Evolutionary conservation across 2,329 filamentous ascomycete species (phyloP).

Genomic region (Epichloe scottii): DNA sequence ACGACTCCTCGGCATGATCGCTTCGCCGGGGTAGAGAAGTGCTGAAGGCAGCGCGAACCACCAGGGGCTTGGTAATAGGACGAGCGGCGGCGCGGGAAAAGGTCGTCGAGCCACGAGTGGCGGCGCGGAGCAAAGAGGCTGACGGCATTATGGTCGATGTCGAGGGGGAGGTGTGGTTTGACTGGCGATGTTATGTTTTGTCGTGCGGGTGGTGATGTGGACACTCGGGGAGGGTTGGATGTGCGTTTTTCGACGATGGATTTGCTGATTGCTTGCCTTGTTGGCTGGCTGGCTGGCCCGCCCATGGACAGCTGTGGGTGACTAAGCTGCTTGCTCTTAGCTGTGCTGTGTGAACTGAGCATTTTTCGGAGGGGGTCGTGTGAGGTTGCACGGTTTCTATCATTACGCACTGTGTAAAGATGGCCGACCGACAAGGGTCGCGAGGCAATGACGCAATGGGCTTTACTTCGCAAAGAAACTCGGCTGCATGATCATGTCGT

Average conservation of each 20-base stretch:
- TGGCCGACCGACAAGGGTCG: too few relatives aligned
- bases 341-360: constrained; percentile 15
- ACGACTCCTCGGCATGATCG: constrained; percentile 85
- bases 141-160: constrained; percentile 44
- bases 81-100: constrained; percentile 52
- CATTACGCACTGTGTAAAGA: too few relatives aligned
- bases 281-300: constrained; percentile 14
- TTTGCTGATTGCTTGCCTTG: constrained; percentile 12
- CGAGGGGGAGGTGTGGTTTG: constrained; percentile 5
- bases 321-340: constrained; percentile 17
- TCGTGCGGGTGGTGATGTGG: constrained; percentile 2
- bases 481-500: too few relatives aligned
- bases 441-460: too few relatives aligned
- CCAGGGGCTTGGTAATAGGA: constrained; percentile 41
- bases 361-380: too few relatives aligned
- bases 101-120: constrained; percentile 52
- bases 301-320: constrained; percentile 20
- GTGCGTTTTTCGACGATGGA: constrained; percentile 13
- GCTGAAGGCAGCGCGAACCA: constrained; percentile 50
- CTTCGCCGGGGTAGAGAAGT: constrained; percentile 43
- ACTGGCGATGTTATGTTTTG: background rate
- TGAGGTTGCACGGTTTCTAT: constrained; percentile 10
- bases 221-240: constrained; percentile 7
- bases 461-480: too few relatives aligned
- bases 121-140: constrained; percentile 55